Base-by-base conservation (phyloP, 108 stramenopile genomes). In the Cyclostephanos invisitatus region DNA sequence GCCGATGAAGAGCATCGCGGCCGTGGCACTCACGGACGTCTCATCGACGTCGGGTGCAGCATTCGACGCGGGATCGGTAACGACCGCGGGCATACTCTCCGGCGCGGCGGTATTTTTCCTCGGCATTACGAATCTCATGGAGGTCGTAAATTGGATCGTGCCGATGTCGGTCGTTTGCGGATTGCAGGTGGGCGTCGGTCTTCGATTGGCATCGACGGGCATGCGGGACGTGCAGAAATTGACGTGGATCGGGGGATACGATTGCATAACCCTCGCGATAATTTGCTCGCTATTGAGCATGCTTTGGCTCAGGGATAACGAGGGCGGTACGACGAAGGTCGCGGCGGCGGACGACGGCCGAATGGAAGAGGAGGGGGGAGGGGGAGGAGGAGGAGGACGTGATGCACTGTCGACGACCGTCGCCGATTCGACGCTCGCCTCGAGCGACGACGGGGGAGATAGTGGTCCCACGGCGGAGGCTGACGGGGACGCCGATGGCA, bases 1-100 rank as follows among this genome's bases (percentile, higher is more conserved):
- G 70, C 94, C 94, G 22, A 95, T 95, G 94, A 92, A 95, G 75
- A 75, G 84, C n/a, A 90, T 95, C 29, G 78, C 90, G 0, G 90
- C 94, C 10, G 84, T 88, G 35, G 94, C 91, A 14, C 55, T 95
- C 17, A 64, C 73, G 37, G 79, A 77, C 7, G 51, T 42, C 3
- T 74, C 72, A 8, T 24, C 27, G 9, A 0, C 35, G 22, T 24
- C 53, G 3, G 60, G 60, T 32, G 61, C 40, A 12, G 66, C 70
- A 20, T 48, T 79, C 62, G 81, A 88, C 80, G 80, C 80, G 40
- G 46, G 47, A 15, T 63, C 64, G n/a, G 89, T 90, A 5, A 89
- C 88, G 7, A 75, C 86, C 24, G 85, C 90, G 7, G 94, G 94
- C 2, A 73, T 95, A n/a, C 75, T 86, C 51, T 83, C 88, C 54